A percentile compares a stretch with the other conserved stretches of the same genome.
These are phyloP conservation scores for Penicillium sp. DNA, from an alignment of 2,329 filamentous ascomycete genomes.

Conservation along the genomic window DNA sequence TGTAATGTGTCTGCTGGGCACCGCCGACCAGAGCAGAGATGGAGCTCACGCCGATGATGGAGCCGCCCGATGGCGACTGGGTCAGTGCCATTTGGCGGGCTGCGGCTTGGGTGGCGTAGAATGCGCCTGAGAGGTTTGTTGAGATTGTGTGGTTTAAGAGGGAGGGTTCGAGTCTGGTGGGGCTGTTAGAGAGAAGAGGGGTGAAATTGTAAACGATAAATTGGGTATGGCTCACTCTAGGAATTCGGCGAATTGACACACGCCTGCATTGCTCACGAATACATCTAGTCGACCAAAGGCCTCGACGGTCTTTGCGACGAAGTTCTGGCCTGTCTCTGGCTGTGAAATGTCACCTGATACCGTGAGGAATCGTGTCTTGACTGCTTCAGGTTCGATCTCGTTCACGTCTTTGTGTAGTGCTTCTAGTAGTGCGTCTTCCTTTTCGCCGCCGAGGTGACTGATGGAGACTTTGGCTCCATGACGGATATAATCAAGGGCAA, in stretches of 20 bases:
- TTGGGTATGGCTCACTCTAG: constrained; percentile 54
- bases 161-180: constrained; percentile 58
- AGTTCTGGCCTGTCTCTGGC: constrained; percentile 65
- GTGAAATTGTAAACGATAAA: neutral
- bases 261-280: constrained; percentile 83
- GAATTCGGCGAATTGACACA: constrained; percentile 87
- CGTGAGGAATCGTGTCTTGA: constrained; percentile 55
- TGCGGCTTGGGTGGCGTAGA: constrained; percentile 81
- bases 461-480: constrained; percentile 77
- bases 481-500: constrained; percentile 72
- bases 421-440: constrained; percentile 32
- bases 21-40: constrained; percentile 58
- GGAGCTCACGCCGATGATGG: constrained; percentile 59
- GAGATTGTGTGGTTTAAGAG: constrained; percentile 70
- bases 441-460: constrained; percentile 65
- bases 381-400: constrained; percentile 24
- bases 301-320: constrained; percentile 66
- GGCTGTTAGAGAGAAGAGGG: neutral
- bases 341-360: constrained; percentile 75
- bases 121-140: constrained; percentile 85
- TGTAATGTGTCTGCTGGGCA: constrained; percentile 78
- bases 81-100: constrained; percentile 80
- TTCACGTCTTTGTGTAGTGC: constrained; percentile 31
- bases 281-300: constrained; percentile 61
- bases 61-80: constrained; percentile 66